Conservation (phyloP, 2,329 filamentous ascomycete species). For the Blastomyces percursus region DNA sequence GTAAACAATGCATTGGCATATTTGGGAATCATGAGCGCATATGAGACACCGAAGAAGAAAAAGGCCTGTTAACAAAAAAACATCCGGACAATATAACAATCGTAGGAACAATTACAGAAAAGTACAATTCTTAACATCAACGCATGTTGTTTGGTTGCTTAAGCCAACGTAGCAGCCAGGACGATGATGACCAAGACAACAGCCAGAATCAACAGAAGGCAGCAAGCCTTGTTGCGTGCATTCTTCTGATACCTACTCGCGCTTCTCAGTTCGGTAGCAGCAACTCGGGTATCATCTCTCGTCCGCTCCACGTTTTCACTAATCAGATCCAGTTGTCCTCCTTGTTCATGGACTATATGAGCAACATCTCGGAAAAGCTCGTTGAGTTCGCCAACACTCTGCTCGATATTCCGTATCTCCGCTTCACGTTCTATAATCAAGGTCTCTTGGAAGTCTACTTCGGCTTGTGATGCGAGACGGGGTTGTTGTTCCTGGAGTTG, state of each 20-base stretch:
- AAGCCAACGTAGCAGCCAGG: constrained; percentile 72
- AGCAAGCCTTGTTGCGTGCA: constrained; percentile 88
- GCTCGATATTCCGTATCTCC: constrained; percentile 95
- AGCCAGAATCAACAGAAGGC: constrained; percentile 74
- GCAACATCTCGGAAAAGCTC: constrained; percentile 97
- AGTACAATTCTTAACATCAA: not conserved
- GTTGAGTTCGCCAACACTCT: constrained; percentile 88
- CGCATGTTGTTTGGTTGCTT: constrained; percentile 14
- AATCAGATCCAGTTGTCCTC: constrained; percentile 76
- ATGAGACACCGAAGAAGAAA: constrained; percentile 13
- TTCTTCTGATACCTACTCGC: constrained; percentile 91
- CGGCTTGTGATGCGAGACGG: constrained; percentile 77
- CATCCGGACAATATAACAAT: constrained; percentile 4
- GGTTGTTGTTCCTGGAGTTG: constrained; percentile 67
- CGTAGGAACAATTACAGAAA: constrained; percentile 6
- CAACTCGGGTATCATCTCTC: constrained; percentile 68
- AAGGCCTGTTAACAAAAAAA: constrained; percentile 10
- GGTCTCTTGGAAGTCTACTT: constrained; percentile 95
- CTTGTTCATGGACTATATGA: constrained; percentile 91
- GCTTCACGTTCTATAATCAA: constrained; percentile 93
- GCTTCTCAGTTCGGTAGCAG: constrained; percentile 72
- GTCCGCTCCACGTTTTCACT: constrained; percentile 78
- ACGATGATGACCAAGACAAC: constrained; percentile 85
- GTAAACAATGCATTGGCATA: not conserved
- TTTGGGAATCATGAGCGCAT: constrained; percentile 9